Conservation (phyloP, 345 rosid genomes). For the Lagerstroemia speciosa region DNA sequence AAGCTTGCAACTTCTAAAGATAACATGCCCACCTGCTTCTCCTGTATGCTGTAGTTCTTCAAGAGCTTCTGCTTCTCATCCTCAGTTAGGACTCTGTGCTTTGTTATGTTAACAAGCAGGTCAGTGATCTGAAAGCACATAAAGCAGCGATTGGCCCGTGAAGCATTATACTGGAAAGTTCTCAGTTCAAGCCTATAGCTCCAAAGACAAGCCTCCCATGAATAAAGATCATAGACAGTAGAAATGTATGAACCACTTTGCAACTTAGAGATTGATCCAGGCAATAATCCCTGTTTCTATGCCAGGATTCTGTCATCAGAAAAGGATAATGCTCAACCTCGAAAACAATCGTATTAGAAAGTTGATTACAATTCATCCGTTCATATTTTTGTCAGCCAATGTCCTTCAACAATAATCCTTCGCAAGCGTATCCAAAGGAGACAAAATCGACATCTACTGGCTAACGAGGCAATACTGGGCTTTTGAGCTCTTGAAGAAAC, state of each 20-base stretch:
- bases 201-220: background rate
- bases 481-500: background rate
- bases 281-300: background rate
- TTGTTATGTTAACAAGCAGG: slow-evolving; percentile 69
- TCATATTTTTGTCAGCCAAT: background rate
- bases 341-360: background rate
- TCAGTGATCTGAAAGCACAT: slow-evolving; percentile 48
- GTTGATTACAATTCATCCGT: background rate
- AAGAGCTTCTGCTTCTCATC: slow-evolving; percentile 56
- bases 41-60: slow-evolving; percentile 51
- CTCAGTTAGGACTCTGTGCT: slow-evolving; percentile 59
- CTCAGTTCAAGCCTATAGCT: background rate
- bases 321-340: background rate
- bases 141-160: slow-evolving; percentile 6
- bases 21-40: slow-evolving; percentile 65
- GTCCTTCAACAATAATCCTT: background rate
- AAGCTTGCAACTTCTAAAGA: background rate
- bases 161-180: slow-evolving; percentile 1
- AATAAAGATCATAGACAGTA: background rate
- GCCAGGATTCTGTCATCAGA: background rate
- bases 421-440: background rate
- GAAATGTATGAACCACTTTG: background rate
- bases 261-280: background rate
- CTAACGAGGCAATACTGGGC: background rate
- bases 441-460: background rate